These are phyloP conservation scores for Gnomoniopsis sp. DNA, from an alignment of 2,329 filamentous ascomycete species.

Conservation along the genomic window DNA sequence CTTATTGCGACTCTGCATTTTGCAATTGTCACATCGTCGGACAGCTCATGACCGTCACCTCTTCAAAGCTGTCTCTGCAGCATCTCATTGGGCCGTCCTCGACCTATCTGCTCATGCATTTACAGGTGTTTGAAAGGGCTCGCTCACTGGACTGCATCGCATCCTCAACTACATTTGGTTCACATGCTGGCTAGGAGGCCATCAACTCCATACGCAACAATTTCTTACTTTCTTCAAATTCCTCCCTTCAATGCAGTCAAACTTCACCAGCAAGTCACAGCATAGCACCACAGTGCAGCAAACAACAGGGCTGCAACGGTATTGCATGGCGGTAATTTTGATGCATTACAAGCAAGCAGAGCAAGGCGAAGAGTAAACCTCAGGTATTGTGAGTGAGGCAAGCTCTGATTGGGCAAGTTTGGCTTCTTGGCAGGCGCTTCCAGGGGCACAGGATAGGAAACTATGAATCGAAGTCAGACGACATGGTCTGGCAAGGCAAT, in stretches of 20 bases:
- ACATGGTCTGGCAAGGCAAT: not conserved
- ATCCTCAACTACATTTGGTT: not conserved
- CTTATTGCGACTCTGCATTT: not conserved
- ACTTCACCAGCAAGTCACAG: not conserved
- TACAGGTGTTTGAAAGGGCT: not conserved
- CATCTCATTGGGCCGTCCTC: too few species aligned
- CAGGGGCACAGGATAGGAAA: not conserved
- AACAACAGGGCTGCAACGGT: not conserved
- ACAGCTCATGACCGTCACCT: too few species aligned
- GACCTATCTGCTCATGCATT: not conserved
- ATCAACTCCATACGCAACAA: not conserved
- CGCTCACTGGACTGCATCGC: constrained; percentile 1
- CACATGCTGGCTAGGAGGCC: not conserved
- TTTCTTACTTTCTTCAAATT: not conserved
- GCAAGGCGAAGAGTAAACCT: not conserved
- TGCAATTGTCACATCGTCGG: not conserved
- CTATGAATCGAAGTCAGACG: not conserved
- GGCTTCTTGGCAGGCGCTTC: not conserved
- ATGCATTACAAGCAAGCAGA: not conserved
- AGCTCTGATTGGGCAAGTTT: not conserved
- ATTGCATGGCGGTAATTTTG: constrained; percentile 2
- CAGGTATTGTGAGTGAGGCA: not conserved
- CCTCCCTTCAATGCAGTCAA: not conserved
- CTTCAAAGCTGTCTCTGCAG: too few species aligned
- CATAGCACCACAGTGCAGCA: constrained; percentile 1